These are phyloP conservation scores for Alternaria arbusti DNA, from an alignment of 2,329 filamentous ascomycete genomes.

Conservation along the genomic window DNA sequence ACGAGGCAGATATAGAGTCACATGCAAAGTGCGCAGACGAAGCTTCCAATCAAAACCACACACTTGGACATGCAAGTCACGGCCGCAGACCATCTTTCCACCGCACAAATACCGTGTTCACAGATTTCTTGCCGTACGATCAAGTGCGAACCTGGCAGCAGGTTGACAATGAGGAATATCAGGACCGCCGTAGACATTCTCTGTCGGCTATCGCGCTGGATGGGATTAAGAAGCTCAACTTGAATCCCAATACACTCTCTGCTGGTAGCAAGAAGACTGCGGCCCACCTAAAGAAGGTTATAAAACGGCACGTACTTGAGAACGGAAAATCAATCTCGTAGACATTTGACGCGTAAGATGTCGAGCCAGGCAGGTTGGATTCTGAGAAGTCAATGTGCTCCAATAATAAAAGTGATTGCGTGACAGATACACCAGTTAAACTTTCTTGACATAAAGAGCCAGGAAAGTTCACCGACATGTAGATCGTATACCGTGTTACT, in stretches of 20 bases:
- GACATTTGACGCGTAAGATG: no score
- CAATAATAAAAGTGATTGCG: no score
- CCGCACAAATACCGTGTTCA: not conserved
- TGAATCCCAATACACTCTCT: no score
- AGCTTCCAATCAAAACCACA: not conserved
- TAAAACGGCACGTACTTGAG: not conserved
- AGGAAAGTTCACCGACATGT: no score
- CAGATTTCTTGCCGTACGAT: not conserved
- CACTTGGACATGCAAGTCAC: not conserved
- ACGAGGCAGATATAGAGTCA: not conserved
- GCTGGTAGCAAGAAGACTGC: not conserved
- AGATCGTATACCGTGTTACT: no score
- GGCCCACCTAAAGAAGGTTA: not conserved
- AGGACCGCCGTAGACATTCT: not conserved
- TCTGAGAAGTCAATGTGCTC: no score
- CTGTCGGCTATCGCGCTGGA: not conserved
- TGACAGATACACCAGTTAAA: no score
- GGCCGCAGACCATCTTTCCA: not conserved
- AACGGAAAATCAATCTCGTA: not conserved
- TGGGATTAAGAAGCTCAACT: not conserved
- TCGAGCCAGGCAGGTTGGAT: no score
- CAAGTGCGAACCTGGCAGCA: slow-evolving; percentile 1
- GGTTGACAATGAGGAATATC: not conserved
- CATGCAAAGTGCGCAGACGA: not conserved
- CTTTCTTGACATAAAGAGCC: no score